phyloP scores from a whole-genome alignment of 1,139 yeast genomes.

The Taphrina communis region DNA sequence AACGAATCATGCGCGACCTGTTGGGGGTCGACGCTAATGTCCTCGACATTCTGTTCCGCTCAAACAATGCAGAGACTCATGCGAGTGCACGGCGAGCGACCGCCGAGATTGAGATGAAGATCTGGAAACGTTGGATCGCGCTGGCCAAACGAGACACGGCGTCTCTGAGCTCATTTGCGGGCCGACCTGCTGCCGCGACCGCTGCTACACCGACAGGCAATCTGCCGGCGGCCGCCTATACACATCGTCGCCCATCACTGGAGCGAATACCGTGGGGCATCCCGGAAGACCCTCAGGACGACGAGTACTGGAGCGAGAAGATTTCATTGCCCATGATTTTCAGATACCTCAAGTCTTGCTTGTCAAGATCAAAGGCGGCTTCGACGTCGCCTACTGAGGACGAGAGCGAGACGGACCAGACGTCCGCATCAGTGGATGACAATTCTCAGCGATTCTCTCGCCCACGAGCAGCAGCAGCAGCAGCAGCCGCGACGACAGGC shows the following conservation, averaged over 20 bases:
- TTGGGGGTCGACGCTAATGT: conserved; percentile 12
- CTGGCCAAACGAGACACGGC: conserved; percentile 17
- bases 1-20: conserved; percentile 19
- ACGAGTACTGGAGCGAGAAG: conserved; percentile 22
- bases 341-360: conserved; percentile 20
- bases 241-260: not conserved
- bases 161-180: not conserved
- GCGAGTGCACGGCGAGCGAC: not conserved
- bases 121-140: conserved; percentile 22
- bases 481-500: no score
- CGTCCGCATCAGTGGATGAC: not conserved
- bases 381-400: not conserved
- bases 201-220: not conserved
- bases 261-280: conserved; percentile 32
- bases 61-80: not conserved
- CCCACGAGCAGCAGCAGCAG: not conserved
- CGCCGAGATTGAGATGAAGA: not conserved
- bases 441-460: not conserved
- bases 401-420: not conserved
- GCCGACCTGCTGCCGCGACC: not conserved
- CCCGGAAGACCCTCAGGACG: conserved; percentile 21
- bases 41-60: conserved; percentile 12
- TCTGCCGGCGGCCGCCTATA: not conserved
- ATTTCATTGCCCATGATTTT: conserved; percentile 17
- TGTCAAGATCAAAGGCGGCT: not conserved